Conservation (phyloP, 2,329 filamentous ascomycete species). For the Claviceps fusiformis region DNA sequence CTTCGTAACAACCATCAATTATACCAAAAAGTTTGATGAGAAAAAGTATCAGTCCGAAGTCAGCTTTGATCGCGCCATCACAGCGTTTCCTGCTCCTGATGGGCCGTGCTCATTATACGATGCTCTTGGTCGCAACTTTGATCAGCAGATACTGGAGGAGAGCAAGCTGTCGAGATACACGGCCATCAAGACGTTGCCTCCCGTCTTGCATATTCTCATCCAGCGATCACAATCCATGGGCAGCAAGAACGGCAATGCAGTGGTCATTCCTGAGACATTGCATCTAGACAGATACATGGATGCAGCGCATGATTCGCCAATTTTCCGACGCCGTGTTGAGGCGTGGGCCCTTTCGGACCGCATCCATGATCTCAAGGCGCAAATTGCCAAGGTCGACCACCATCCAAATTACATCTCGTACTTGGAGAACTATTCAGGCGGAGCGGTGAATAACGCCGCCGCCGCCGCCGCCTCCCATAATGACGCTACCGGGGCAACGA, state of each 20-base stretch:
- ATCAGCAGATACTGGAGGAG: slow-evolving; percentile 59
- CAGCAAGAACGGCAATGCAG: slow-evolving; percentile 62
- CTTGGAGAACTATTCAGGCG: slow-evolving; percentile 15
- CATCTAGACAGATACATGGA: slow-evolving; percentile 85
- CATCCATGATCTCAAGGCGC: slow-evolving; percentile 40
- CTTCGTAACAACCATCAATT: slow-evolving; percentile 48
- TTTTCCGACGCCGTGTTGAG: slow-evolving; percentile 51
- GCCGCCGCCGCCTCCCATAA: background rate
- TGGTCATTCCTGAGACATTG: slow-evolving; percentile 67
- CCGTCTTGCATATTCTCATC: slow-evolving; percentile 79
- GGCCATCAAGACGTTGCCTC: slow-evolving; percentile 63
- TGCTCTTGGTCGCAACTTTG: slow-evolving; percentile 75
- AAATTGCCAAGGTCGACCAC: slow-evolving; percentile 14
- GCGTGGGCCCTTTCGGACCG: slow-evolving; percentile 63
- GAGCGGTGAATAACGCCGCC: slow-evolving; percentile 9
- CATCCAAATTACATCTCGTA: slow-evolving; percentile 15
- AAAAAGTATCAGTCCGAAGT: slow-evolving; percentile 28
- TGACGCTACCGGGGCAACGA: background rate
- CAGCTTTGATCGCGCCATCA: slow-evolving; percentile 48
- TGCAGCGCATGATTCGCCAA: slow-evolving; percentile 41
- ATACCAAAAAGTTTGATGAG: slow-evolving; percentile 39
- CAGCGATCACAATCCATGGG: slow-evolving; percentile 66
- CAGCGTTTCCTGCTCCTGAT: slow-evolving; percentile 40
- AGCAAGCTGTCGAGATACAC: slow-evolving; percentile 50
- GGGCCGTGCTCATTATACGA: slow-evolving; percentile 57